Percentiles rank a stretch among this genome's conserved stretches.
phyloP scores from a whole-genome alignment of 192 early-diverging fungal genomes.

The Neocallimastix lanati region DNA sequence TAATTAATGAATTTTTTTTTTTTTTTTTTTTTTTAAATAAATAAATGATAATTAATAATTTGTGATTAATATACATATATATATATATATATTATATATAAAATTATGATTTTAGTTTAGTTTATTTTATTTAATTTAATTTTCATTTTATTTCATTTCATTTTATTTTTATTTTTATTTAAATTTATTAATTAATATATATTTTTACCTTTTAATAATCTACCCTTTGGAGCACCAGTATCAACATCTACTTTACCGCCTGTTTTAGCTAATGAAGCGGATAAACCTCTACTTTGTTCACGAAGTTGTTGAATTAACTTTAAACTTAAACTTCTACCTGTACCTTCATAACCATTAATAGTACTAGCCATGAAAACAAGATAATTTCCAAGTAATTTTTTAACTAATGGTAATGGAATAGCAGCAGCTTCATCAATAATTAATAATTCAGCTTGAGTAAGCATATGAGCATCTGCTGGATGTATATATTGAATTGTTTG shows the following conservation, averaged over 20 bases:
- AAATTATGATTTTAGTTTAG: no score
- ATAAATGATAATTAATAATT: no score
- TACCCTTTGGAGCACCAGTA: constrained; percentile 13
- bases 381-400: constrained; percentile 80
- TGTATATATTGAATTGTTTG: constrained; percentile 99
- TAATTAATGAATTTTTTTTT: no score
- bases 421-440: constrained; percentile 98
- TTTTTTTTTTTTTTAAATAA: no score
- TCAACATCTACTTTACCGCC: neutral
- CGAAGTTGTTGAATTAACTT: constrained; percentile 90
- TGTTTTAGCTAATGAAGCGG: constrained; percentile 13
- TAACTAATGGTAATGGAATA: constrained; percentile 85
- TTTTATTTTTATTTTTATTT: no score
- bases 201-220: constrained; percentile 49
- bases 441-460: constrained; percentile 90
- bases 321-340: constrained; percentile 85
- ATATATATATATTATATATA: no score
- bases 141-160: no score
- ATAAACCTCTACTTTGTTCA: constrained; percentile 68
- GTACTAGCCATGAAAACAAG: constrained; percentile 97
- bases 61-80: no score
- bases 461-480: constrained; percentile 77
- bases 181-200: no score
- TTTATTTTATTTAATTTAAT: no score
- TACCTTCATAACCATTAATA: constrained; percentile 99